Conservation (phyloP, 495 filamentous ascomycete species). For the Penicillium coffeae region DNA sequence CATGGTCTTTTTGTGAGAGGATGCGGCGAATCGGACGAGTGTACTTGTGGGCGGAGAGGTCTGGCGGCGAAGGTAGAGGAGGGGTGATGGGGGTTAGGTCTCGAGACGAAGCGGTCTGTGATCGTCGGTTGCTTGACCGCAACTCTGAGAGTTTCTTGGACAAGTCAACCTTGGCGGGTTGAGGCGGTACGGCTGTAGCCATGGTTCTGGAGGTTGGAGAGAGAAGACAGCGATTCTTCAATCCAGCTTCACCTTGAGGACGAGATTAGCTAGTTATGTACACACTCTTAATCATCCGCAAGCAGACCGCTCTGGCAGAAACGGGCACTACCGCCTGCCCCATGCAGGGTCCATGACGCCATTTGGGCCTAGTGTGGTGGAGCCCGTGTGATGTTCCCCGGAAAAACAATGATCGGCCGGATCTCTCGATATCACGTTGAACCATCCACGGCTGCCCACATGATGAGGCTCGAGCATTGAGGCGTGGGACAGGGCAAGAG, state of each 20-base stretch:
- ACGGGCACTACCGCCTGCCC: neutral
- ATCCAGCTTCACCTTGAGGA: neutral
- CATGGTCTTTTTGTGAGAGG: slow-evolving; percentile 72
- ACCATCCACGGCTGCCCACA: slow-evolving; percentile 3
- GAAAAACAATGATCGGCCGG: slow-evolving; percentile 10
- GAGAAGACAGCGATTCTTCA: neutral
- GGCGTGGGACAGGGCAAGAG: neutral
- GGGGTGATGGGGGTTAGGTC: slow-evolving; percentile 71
- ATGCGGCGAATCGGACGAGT: slow-evolving; percentile 69
- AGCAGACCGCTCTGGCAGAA: neutral
- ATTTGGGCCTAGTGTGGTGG: slow-evolving; percentile 2
- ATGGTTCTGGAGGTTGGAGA: slow-evolving; percentile 22
- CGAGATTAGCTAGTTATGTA: neutral
- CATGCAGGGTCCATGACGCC: slow-evolving; percentile 2
- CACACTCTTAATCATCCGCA: neutral
- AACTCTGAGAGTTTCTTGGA: slow-evolving; percentile 65
- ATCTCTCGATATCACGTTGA: slow-evolving; percentile 1
- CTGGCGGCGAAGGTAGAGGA: slow-evolving; percentile 63
- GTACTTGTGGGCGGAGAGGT: slow-evolving; percentile 60
- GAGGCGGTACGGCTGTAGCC: slow-evolving; percentile 14
- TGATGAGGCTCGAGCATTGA: slow-evolving; percentile 3
- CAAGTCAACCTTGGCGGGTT: slow-evolving; percentile 50
- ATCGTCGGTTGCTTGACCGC: slow-evolving; percentile 53
- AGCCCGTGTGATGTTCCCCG: slow-evolving; percentile 11
- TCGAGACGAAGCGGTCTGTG: slow-evolving; percentile 49